These are phyloP conservation scores for Trametes cinnabarina DNA, from an alignment of 768 basidiomycete genomes.

Conservation along the genomic window DNA sequence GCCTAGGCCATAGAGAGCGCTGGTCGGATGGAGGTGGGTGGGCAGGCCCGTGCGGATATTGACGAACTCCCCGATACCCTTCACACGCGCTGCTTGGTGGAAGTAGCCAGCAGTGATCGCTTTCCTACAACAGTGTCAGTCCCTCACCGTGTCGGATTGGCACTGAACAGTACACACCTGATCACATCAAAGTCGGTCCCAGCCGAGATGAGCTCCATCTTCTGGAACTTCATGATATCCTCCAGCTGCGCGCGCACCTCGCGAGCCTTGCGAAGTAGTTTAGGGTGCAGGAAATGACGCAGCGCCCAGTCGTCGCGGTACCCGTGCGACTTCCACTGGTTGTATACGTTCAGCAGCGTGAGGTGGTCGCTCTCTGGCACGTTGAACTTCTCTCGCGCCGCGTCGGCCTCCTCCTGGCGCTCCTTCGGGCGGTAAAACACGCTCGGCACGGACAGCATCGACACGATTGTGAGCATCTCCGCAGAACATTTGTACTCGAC, in stretches of 20 bases:
- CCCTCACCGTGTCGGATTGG: too few relatives aligned
- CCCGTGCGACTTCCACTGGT: constrained; percentile 95
- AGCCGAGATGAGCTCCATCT: constrained; percentile 87
- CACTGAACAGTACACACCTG: constrained; percentile 41
- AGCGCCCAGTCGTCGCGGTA: constrained; percentile 94
- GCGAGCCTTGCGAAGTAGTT: constrained; percentile 88
- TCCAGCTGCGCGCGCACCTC: constrained; percentile 95
- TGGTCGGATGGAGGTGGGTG: constrained; percentile 95
- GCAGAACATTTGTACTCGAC: constrained; percentile 91
- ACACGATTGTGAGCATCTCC: constrained; percentile 98
- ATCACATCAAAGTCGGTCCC: constrained; percentile 96
- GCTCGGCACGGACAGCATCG: constrained; percentile 97
- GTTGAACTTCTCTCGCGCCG: constrained; percentile 96
- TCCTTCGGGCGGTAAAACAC: constrained; percentile 98
- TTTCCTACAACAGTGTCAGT: constrained; percentile 54
- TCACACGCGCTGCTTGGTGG: constrained; percentile 96
- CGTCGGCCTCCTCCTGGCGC: constrained; percentile 96
- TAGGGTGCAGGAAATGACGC: constrained; percentile 95
- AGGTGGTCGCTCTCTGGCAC: constrained; percentile 98
- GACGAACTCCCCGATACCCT: constrained; percentile 98
- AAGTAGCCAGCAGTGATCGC: constrained; percentile 98
- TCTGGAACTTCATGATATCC: constrained; percentile 99
- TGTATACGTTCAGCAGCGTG: constrained; percentile 93
- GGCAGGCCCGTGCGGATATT: constrained; percentile 94
- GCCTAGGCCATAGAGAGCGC: constrained; percentile 93